These are phyloP conservation scores for Geotrichum phurueaensis DNA, from an alignment of 1,139 yeast species.

Conservation along the genomic window DNA sequence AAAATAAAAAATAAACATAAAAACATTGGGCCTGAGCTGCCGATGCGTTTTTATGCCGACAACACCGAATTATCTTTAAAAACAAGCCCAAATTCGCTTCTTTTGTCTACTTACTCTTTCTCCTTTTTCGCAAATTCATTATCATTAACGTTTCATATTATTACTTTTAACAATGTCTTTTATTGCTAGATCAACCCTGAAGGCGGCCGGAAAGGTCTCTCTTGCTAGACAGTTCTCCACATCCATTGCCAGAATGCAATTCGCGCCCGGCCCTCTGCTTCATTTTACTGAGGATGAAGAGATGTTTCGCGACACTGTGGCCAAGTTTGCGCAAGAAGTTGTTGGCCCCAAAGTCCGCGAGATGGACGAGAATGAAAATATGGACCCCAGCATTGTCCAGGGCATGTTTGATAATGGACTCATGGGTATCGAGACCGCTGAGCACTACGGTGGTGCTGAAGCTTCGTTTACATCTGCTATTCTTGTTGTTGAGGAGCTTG, in stretches of 20 bases:
- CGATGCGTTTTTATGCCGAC: neutral
- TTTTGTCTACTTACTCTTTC: neutral
- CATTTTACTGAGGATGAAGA: conserved; percentile 39
- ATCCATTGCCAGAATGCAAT: conserved; percentile 1
- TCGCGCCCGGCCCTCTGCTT: conserved; percentile 15
- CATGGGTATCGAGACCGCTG: conserved; percentile 44
- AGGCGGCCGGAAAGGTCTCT: neutral
- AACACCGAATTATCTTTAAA: neutral
- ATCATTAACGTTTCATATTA: neutral
- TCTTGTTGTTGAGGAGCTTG: conserved; percentile 42
- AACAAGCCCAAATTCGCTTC: neutral
- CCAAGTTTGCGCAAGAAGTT: conserved; percentile 38
- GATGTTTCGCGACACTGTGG: conserved; percentile 39
- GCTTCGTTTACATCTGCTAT: conserved; percentile 43
- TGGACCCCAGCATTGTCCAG: conserved; percentile 36
- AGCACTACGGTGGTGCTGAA: conserved; percentile 43
- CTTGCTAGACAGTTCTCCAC: conserved; percentile 6
- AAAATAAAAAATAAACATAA: neutral
- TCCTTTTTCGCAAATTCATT: neutral
- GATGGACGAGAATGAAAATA: conserved; percentile 42
- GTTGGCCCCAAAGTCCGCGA: conserved; percentile 39
- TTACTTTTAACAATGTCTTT: conserved; percentile 2
- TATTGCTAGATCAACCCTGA: conserved; percentile 9
- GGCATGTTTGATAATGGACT: conserved; percentile 41
- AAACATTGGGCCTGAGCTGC: neutral